Conservation (phyloP, 177 flowering plant species). For the Tripterygium wilfordii region DNA sequence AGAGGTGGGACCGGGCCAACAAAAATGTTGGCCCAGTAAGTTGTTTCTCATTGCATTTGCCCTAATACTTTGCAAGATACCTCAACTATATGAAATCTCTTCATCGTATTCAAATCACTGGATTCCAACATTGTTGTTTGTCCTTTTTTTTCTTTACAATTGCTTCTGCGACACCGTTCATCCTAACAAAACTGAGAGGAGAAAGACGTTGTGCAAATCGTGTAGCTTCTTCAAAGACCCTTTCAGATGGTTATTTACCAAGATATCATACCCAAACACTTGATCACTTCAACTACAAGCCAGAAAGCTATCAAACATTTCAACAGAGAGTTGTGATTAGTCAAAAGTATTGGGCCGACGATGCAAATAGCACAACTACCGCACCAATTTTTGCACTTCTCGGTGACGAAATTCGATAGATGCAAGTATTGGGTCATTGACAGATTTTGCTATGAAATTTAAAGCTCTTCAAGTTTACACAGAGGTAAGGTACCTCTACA, state of each 20-base stretch:
- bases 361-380: slow-evolving; percentile 12
- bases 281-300: slow-evolving; percentile 29
- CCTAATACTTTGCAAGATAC: no score
- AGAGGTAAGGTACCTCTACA: slow-evolving; percentile 25
- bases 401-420: slow-evolving; percentile 17
- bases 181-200: no score
- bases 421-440: slow-evolving; percentile 10
- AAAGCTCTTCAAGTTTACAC: slow-evolving; percentile 37
- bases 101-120: no score
- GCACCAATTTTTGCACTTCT: slow-evolving; percentile 22
- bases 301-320: slow-evolving; percentile 23
- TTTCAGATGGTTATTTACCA: slow-evolving; percentile 6
- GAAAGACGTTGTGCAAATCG: no score
- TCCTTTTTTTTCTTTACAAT: no score
- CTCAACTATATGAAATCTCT: no score
- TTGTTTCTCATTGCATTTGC: no score
- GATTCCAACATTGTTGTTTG: no score
- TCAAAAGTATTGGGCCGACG: slow-evolving; percentile 30
- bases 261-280: slow-evolving; percentile 18
- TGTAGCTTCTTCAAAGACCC: no score
- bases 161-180: no score
- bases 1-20: no score
- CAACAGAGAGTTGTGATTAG: slow-evolving; percentile 20
- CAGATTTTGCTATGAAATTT: slow-evolving; percentile 15
- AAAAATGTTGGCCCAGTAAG: no score